A percentile compares a stretch with the other conserved stretches of the same genome.
phyloP scores from a whole-genome alignment of 768 basidiomycete genomes.

The Chlorophyllum brunneum region DNA sequence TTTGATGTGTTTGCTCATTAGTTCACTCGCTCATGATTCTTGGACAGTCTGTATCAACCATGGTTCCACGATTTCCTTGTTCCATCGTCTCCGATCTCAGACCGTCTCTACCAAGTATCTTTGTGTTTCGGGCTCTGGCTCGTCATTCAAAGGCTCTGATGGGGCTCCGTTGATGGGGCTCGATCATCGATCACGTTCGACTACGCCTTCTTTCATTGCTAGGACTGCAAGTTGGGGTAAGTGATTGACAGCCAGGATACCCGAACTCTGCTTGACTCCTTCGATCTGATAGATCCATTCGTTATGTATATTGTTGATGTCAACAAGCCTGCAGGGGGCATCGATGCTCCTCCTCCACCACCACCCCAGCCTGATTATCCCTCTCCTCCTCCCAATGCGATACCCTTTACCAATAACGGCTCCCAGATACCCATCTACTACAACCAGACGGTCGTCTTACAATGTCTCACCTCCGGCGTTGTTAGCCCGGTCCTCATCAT shows the following conservation, averaged over 20 bases:
- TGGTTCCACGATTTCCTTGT: constrained; percentile 91
- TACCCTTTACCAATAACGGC: constrained; percentile 78
- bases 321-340: constrained; percentile 73
- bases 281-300: constrained; percentile 67
- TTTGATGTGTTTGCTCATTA: constrained; percentile 20
- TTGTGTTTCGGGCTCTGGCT: constrained; percentile 89
- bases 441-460: constrained; percentile 93
- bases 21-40: constrained; percentile 15
- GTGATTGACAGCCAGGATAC: constrained; percentile 21
- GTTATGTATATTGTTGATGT: constrained; percentile 98
- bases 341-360: constrained; percentile 75
- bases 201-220: constrained; percentile 83
- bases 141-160: constrained; percentile 92
- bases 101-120: constrained; percentile 96
- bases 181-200: constrained; percentile 64
- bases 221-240: constrained; percentile 87
- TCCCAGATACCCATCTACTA: constrained; percentile 91
- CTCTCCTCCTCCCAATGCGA: constrained; percentile 86
- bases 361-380: constrained; percentile 89
- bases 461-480: constrained; percentile 91
- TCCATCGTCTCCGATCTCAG: constrained; percentile 94
- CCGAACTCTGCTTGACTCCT: constrained; percentile 10
- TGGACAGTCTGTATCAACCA: constrained; percentile 86
- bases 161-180: constrained; percentile 82
- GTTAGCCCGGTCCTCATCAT: constrained; percentile 92